Conservation (phyloP, 2,329 filamentous ascomycete genomes). For the Pestalotiopsis sp. region DNA sequence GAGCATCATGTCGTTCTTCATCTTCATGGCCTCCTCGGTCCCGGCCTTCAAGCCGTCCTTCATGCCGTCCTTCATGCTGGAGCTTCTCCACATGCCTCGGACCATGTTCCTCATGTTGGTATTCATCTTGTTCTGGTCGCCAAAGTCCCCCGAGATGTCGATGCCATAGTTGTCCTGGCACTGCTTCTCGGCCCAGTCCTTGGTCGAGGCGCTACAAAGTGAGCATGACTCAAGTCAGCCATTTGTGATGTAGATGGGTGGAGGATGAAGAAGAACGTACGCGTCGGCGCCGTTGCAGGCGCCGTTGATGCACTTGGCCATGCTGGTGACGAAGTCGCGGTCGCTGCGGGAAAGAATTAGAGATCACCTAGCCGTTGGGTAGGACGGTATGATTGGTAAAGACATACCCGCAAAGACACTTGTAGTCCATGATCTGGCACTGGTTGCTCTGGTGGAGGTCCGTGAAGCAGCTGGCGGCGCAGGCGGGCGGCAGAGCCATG, state of each 20-base stretch:
- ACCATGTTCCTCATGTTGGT: neutral
- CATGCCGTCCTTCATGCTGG: neutral
- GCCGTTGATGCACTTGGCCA: neutral
- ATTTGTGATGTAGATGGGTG: neutral
- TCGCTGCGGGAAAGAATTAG: neutral
- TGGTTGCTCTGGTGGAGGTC: neutral
- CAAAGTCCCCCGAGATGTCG: neutral
- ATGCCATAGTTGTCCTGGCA: neutral
- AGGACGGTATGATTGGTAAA: neutral
- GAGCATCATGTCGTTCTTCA: neutral
- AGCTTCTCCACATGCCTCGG: neutral
- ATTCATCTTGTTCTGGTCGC: neutral
- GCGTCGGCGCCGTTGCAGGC: neutral
- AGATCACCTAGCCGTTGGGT: no score
- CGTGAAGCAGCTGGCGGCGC: neutral
- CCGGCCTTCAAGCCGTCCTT: neutral
- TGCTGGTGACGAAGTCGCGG: neutral
- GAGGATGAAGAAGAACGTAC: neutral
- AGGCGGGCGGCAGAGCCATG: neutral
- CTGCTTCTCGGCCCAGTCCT: neutral
- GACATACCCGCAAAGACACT: neutral
- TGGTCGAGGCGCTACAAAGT: neutral
- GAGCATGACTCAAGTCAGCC: neutral
- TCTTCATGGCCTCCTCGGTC: neutral
- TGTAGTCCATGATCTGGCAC: neutral